Conservation (phyloP, 2,329 filamentous ascomycete species). For the Bipolaris bicolor region DNA sequence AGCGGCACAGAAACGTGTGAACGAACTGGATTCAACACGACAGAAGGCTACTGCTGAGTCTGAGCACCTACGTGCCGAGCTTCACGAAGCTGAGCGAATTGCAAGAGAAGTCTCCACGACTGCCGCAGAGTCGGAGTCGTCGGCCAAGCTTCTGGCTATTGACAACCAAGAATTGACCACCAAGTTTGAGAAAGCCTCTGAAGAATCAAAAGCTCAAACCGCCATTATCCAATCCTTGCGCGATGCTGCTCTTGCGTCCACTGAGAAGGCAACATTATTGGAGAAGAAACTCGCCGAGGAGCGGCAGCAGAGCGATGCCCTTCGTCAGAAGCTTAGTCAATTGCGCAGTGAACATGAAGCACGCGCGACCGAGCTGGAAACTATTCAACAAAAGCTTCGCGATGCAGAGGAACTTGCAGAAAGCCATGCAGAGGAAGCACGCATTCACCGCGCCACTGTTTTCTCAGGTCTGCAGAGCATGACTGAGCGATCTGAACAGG, state of each 20-base stretch:
- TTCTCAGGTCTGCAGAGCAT: slow-evolving; percentile 82
- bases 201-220: slow-evolving; percentile 71
- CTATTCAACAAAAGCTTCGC: slow-evolving; percentile 72
- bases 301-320: slow-evolving; percentile 71
- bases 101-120: slow-evolving; percentile 81
- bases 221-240: slow-evolving; percentile 76
- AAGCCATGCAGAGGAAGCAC: slow-evolving; percentile 84
- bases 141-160: slow-evolving; percentile 76
- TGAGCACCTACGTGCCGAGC: slow-evolving; percentile 81
- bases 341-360: slow-evolving; percentile 85
- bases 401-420: slow-evolving; percentile 90
- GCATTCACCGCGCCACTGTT: slow-evolving; percentile 81
- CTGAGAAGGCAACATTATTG: slow-evolving; percentile 75
- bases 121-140: slow-evolving; percentile 75
- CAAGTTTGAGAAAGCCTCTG: slow-evolving; percentile 70
- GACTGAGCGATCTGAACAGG: slow-evolving; percentile 59
- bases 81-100: slow-evolving; percentile 79
- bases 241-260: slow-evolving; percentile 78
- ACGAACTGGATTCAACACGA: slow-evolving; percentile 82
- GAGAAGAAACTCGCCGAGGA: slow-evolving; percentile 87
- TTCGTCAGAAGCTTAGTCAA: slow-evolving; percentile 77
- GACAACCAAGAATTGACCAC: slow-evolving; percentile 80
- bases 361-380: slow-evolving; percentile 76
- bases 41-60: slow-evolving; percentile 84
- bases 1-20: slow-evolving; percentile 80